These are phyloP conservation scores for Hanseniaspora nectarophila DNA, from an alignment of 805 yeast species.

Conservation along the genomic window DNA sequence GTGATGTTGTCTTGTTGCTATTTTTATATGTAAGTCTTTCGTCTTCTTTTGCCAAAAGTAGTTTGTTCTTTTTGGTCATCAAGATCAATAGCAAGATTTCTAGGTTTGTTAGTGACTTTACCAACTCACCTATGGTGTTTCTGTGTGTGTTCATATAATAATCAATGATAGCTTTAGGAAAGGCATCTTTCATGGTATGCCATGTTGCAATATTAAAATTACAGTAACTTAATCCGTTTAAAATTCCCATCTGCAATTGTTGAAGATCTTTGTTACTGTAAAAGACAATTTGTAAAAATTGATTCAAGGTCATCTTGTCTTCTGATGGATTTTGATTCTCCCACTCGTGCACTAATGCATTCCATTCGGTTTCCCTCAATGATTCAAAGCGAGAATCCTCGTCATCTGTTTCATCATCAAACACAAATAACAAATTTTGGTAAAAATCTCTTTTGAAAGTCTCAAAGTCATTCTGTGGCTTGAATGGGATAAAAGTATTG, in stretches of 20 bases:
- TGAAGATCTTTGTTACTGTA: not conserved
- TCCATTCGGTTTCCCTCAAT: not conserved
- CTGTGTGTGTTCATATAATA: conserved; percentile 25
- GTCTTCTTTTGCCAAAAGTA: not conserved
- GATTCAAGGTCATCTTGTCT: conserved; percentile 22
- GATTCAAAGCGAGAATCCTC: not conserved
- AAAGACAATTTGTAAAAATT: not conserved
- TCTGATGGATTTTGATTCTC: not conserved
- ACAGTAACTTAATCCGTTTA: conserved; percentile 14
- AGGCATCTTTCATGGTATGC: not conserved
- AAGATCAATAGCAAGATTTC: conserved; percentile 63
- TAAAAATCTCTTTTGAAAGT: conserved; percentile 41
- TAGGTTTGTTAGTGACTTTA: conserved; percentile 46
- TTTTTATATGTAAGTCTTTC: not conserved
- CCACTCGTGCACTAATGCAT: not conserved
- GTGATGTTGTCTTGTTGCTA: not conserved
- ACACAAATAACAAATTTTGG: conserved; percentile 30
- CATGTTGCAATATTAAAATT: conserved; percentile 4
- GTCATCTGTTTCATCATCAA: conserved; percentile 23
- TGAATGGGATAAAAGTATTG: conserved; percentile 56
- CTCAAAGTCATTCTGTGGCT: conserved; percentile 37
- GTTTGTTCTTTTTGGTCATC: conserved; percentile 43
- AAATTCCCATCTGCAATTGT: not conserved
- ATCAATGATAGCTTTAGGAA: conserved; percentile 13
- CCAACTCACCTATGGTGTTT: conserved; percentile 21